phyloP scores from a whole-genome alignment of 306 rosid genomes.

The Prinsepia uniflora region DNA sequence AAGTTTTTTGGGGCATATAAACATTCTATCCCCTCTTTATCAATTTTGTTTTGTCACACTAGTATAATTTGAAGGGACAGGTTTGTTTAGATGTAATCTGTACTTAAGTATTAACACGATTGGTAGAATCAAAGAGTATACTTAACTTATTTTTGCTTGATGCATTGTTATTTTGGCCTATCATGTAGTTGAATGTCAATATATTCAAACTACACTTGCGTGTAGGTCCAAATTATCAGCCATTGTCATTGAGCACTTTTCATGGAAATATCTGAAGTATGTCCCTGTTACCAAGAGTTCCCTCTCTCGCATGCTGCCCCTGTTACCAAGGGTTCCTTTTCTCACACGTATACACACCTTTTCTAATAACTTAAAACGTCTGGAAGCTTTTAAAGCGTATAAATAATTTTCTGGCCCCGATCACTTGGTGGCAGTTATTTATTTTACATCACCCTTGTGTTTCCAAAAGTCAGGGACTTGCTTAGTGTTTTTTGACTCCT shows the following conservation, averaged over 20 bases:
- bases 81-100: neutral
- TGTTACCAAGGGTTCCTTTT: neutral
- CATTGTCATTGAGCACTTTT: neutral
- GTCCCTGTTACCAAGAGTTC: neutral
- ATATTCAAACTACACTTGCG: neutral
- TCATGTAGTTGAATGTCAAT: neutral
- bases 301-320: neutral
- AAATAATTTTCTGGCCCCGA: neutral
- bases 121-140: neutral
- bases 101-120: neutral
- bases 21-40: conserved; percentile 2
- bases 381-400: too few species aligned
- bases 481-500: neutral
- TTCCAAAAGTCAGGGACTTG: neutral
- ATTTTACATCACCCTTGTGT: neutral
- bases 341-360: neutral
- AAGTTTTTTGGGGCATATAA: conserved; percentile 14
- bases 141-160: too few species aligned
- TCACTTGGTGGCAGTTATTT: neutral
- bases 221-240: neutral
- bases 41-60: neutral
- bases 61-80: neutral
- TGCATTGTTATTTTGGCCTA: neutral
- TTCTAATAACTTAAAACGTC: neutral
- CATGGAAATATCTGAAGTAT: neutral